Conservation (phyloP, 2,329 filamentous ascomycete genomes). For the Malbranchea zuffiana region DNA sequence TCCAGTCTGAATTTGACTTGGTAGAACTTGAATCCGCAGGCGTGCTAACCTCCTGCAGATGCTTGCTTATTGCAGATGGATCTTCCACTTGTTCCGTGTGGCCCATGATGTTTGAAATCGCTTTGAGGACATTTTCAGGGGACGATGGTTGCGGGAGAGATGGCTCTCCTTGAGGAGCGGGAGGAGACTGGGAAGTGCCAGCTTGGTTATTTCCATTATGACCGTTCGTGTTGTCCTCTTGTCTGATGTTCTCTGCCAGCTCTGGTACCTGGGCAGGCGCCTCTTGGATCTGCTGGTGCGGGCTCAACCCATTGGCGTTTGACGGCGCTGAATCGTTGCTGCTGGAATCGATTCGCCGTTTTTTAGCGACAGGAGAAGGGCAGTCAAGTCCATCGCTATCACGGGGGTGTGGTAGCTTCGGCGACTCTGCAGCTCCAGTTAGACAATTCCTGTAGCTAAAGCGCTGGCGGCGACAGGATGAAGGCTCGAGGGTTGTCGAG, state of each 20-base stretch:
- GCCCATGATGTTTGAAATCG: constrained; percentile 36
- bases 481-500: too few species aligned
- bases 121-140: constrained; percentile 25
- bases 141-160: too few species aligned
- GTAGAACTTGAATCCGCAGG: constrained; percentile 29
- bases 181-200: not conserved
- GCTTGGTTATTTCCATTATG: constrained; percentile 1
- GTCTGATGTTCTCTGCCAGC: constrained; percentile 1
- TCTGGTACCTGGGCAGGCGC: not conserved
- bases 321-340: constrained; percentile 14
- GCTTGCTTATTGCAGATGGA: constrained; percentile 28
- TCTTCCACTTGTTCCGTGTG: constrained; percentile 34
- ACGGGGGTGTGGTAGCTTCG: constrained; percentile 23
- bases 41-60: constrained; percentile 22
- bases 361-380: constrained; percentile 30
- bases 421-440: too few species aligned
- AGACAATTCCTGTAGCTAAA: too few species aligned
- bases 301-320: not conserved
- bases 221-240: constrained; percentile 16
- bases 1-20: constrained; percentile 38
- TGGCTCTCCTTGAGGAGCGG: not conserved
- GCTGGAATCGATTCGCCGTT: constrained; percentile 28
- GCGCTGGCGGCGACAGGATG: too few species aligned
- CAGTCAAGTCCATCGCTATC: constrained; percentile 24
- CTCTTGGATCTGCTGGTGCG: constrained; percentile 11